These are phyloP conservation scores for Cryphonectria nitschkei DNA, from an alignment of 2,329 filamentous ascomycete genomes.

Conservation along the genomic window DNA sequence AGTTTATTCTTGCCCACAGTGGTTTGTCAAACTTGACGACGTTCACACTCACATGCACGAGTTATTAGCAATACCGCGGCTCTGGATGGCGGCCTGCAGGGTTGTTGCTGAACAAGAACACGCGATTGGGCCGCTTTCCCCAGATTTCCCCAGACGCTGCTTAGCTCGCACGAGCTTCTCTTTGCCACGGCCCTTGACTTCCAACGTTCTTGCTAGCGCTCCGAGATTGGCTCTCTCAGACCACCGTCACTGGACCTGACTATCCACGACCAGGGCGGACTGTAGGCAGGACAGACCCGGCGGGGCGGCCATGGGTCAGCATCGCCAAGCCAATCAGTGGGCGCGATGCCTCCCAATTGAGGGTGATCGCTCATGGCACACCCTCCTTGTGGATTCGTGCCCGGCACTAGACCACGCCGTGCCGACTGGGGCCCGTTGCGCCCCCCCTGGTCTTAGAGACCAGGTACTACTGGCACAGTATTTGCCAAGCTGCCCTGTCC, in stretches of 20 bases:
- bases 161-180: neutral
- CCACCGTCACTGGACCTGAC: neutral
- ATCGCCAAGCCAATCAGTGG: neutral
- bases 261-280: neutral
- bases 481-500: neutral
- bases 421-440: neutral
- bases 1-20: neutral
- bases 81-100: neutral
- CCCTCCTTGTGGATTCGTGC: constrained; percentile 8
- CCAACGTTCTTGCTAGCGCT: neutral
- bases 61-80: neutral
- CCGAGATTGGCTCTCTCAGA: neutral
- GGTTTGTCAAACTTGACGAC: neutral
- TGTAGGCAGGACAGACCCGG: neutral
- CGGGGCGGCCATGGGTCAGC: neutral
- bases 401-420: constrained; percentile 12
- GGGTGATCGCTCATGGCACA: constrained; percentile 1
- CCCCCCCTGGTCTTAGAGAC: neutral
- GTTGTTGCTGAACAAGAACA: neutral
- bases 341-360: neutral
- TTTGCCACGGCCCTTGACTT: neutral
- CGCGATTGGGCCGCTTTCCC: neutral
- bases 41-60: constrained; percentile 7
- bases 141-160: neutral
- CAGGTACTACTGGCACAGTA: neutral